Evolutionary conservation across 2,329 filamentous ascomycete species (phyloP), one percentile per base, ranked within the genome.

Genomic region (Lachnum nothofagi): DNA sequence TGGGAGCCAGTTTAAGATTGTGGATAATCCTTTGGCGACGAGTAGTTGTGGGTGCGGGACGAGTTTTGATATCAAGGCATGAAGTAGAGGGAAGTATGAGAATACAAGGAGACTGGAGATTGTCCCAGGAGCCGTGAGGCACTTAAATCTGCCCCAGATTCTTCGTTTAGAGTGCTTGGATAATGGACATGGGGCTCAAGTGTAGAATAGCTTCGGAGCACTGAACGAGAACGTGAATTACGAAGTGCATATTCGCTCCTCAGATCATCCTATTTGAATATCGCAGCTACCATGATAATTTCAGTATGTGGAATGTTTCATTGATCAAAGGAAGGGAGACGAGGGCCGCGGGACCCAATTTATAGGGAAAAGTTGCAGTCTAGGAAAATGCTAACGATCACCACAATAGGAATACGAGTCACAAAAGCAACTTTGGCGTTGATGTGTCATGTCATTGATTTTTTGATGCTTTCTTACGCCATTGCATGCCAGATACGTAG

Each of bases 1-100:
- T 64, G 86, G 86, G 22, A 88, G 85, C 63, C 91, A 97, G 71
- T 98, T 98, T 70, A 95, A 95, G 75, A 90, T 98, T 63, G 84
- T 89, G 52, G 91, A 95, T 61, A 98, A 97, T 64, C 93, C 93
- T 0, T 75, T 82, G 34, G 93, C 93, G 4, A 89, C 86, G 49
- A 97, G 91, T 69, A 95, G 88, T 67, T 98, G 93, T 72, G 93
- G 93, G 1, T 98, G 93, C 69, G 93, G 93, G 6, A 96, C 91
- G 14, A 97, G 91, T 66, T 98, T 98, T 69, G 93, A 97, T 70
- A 89, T 97, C 57, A 89, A 91, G 65, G 70, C 79, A 66, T 83
- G 70, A 53, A 27, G 39, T n/a, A n/a, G 9, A 45, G 2, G 42
- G 17, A 17, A 23, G 38, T 23, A 24, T 29, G 34, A 23, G 19